Conservation (phyloP, 2,329 filamentous ascomycete genomes). For the Sporothrix sp. region DNA sequence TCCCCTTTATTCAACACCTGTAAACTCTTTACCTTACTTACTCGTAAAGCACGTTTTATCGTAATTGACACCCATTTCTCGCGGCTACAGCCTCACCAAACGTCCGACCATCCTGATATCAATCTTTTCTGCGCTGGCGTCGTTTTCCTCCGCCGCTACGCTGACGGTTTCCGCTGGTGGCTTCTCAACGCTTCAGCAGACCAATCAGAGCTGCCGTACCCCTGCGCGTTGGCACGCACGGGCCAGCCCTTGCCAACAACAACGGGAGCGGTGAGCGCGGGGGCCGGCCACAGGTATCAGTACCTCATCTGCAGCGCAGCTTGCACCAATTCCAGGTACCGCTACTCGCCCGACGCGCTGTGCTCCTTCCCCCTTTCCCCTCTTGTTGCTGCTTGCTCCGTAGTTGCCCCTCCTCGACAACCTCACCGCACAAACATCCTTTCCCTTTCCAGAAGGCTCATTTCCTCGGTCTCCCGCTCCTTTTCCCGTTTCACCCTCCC, state of each 20-base stretch:
- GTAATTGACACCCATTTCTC: too few relatives aligned
- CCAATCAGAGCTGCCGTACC: conserved; percentile 12
- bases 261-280: conserved; percentile 11
- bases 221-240: conserved; percentile 16
- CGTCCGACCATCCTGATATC: conserved; percentile 1
- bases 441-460: neutral
- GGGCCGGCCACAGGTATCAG: neutral
- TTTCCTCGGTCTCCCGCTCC: neutral
- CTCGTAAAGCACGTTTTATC: too few relatives aligned
- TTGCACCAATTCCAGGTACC: neutral
- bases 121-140: conserved; percentile 9
- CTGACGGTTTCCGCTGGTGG: neutral
- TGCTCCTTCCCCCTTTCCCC: conserved; percentile 8
- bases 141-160: conserved; percentile 4
- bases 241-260: conserved; percentile 13
- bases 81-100: too few relatives aligned
- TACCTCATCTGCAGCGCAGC: neutral
- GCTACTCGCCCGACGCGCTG: neutral
- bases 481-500: conserved; percentile 2
- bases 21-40: too few relatives aligned
- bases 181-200: neutral
- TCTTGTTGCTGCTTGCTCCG: neutral
- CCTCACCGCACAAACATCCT: conserved; percentile 17
- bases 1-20: too few relatives aligned
- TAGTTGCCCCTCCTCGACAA: conserved; percentile 12